Evolutionary conservation across 768 basidiomycete species (phyloP).

Genomic region (Pulveroboletus sp.): DNA sequence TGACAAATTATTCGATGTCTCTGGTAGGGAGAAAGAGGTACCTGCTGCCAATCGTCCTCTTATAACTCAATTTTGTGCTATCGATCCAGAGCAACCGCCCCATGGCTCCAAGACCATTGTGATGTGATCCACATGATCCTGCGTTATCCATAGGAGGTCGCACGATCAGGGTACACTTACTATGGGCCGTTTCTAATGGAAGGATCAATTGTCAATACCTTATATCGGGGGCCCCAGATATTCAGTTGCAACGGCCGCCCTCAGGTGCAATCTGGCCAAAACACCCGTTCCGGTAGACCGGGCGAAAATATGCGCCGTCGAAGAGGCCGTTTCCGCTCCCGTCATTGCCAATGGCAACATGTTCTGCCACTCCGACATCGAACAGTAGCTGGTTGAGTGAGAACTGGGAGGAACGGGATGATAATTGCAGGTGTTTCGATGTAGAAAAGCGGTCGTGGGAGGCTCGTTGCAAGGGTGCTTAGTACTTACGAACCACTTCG

Average conservation of each 20-base stretch:
- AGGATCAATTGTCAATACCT: slow-evolving; percentile 60
- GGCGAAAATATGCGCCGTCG: slow-evolving; percentile 87
- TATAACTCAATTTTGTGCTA: slow-evolving; percentile 91
- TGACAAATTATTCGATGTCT: slow-evolving; percentile 63
- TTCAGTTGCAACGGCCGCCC: slow-evolving; percentile 89
- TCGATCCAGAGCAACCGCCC: slow-evolving; percentile 76
- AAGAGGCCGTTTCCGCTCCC: slow-evolving; percentile 82
- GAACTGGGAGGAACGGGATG: too few relatives aligned
- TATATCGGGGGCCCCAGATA: slow-evolving; percentile 87
- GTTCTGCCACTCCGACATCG: slow-evolving; percentile 80
- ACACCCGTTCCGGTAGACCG: slow-evolving; percentile 86
- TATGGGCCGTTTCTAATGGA: slow-evolving; percentile 94
- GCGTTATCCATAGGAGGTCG: slow-evolving; percentile 95
- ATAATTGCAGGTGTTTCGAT: too few relatives aligned
- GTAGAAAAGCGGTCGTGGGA: too few relatives aligned
- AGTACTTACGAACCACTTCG: too few relatives aligned
- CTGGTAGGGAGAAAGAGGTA: slow-evolving; percentile 76
- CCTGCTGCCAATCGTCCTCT: slow-evolving; percentile 76
- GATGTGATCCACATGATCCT: slow-evolving; percentile 95
- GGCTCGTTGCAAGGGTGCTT: too few relatives aligned
- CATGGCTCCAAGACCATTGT: slow-evolving; percentile 73
- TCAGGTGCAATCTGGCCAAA: slow-evolving; percentile 88
- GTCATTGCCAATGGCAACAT: slow-evolving; percentile 98
- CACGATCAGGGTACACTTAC: slow-evolving; percentile 69
- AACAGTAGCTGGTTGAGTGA: too few relatives aligned